phyloP scores from a whole-genome alignment of 768 basidiomycete genomes.

The Thelephora aurantiotincta region DNA sequence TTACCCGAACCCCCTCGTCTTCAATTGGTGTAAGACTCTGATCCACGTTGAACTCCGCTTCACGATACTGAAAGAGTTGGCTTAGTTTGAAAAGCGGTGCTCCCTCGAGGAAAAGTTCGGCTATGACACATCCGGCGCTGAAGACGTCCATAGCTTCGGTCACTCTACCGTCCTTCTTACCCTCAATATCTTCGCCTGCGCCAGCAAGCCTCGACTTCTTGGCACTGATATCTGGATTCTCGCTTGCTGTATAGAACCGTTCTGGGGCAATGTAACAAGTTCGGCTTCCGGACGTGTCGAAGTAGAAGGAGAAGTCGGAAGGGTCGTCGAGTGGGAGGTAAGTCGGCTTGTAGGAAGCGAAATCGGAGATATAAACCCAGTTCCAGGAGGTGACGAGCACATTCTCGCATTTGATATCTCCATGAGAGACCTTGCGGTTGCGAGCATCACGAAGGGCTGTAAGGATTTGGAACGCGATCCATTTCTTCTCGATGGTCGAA shows the following conservation, averaged over 20 bases:
- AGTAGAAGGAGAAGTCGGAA: conserved; percentile 95
- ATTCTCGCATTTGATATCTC: conserved; percentile 96
- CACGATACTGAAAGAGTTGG: conserved; percentile 88
- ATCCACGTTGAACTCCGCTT: conserved; percentile 72
- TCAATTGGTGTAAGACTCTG: conserved; percentile 58
- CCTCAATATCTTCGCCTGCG: conserved; percentile 38
- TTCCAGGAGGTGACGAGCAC: conserved; percentile 94
- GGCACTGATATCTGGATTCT: conserved; percentile 50
- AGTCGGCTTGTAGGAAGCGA: conserved; percentile 89
- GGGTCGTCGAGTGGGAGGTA: conserved; percentile 93
- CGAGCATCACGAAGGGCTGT: conserved; percentile 74
- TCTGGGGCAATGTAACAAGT: conserved; percentile 97
- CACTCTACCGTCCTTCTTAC: conserved; percentile 65
- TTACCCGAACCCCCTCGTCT: conserved; percentile 68
- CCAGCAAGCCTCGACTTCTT: conserved; percentile 42
- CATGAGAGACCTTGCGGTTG: conserved; percentile 82
- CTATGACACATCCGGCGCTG: conserved; percentile 86
- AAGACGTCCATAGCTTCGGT: conserved; percentile 98
- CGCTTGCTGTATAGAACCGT: conserved; percentile 71
- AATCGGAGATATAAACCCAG: conserved; percentile 91
- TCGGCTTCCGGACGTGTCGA: conserved; percentile 85
- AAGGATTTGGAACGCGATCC: conserved; percentile 91
- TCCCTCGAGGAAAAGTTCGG: conserved; percentile 92
- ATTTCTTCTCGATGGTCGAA: conserved; percentile 85
- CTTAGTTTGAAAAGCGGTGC: conserved; percentile 86